Percentiles rank a stretch among this genome's conserved stretches.
phyloP scores from a whole-genome alignment of 2,329 filamentous ascomycete genomes.

The Elsinoe arachidis region DNA sequence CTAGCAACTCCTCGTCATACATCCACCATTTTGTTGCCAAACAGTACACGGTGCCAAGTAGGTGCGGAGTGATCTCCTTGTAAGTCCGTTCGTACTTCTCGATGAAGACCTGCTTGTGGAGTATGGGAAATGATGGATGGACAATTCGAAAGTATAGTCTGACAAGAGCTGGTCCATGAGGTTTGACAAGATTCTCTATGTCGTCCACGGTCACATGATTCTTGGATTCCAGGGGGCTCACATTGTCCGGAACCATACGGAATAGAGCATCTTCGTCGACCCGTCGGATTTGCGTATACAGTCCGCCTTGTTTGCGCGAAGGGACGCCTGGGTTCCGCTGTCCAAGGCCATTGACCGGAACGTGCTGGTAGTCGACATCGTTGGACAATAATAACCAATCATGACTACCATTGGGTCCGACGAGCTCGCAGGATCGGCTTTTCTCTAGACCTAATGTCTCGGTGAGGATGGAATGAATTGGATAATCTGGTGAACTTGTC shows the following conservation, averaged over 20 bases:
- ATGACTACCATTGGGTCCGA: slow-evolving; percentile 21
- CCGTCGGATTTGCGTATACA: slow-evolving; percentile 8
- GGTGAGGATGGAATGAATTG: slow-evolving; percentile 56
- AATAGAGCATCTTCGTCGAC: slow-evolving; percentile 36
- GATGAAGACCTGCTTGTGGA: slow-evolving; percentile 54
- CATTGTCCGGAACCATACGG: slow-evolving; percentile 53
- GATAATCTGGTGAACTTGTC: slow-evolving; percentile 63
- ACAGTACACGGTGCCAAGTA: slow-evolving; percentile 53
- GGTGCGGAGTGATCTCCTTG: slow-evolving; percentile 50
- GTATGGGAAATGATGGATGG: slow-evolving; percentile 50
- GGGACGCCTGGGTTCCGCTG: background rate
- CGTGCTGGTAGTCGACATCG: slow-evolving; percentile 2
- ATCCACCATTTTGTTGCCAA: slow-evolving; percentile 55
- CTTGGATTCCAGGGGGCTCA: slow-evolving; percentile 21
- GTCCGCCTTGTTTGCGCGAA: background rate
- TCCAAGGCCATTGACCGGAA: slow-evolving; percentile 11
- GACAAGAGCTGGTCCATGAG: slow-evolving; percentile 61
- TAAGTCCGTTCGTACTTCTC: slow-evolving; percentile 53
- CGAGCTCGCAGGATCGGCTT: slow-evolving; percentile 22
- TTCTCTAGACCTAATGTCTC: slow-evolving; percentile 43
- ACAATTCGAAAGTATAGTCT: slow-evolving; percentile 63
- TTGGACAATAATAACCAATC: background rate
- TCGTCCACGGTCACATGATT: slow-evolving; percentile 49
- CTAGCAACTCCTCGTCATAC: slow-evolving; percentile 47
- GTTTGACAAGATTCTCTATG: slow-evolving; percentile 61